Base-by-base conservation (phyloP, 2,329 filamentous ascomycete genomes). In the Curvularia eragrostidis region DNA sequence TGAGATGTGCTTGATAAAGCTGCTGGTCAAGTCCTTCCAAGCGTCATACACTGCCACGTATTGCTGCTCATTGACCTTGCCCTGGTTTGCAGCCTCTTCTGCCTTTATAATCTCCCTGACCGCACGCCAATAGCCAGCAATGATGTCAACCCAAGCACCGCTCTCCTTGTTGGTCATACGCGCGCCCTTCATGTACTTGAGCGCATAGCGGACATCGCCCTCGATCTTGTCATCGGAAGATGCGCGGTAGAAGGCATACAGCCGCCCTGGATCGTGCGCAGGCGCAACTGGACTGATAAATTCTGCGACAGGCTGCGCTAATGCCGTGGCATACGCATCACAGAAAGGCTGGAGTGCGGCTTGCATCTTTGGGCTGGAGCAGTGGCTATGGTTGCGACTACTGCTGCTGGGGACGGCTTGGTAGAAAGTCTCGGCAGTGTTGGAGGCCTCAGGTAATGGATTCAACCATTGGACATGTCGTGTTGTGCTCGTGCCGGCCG, bases 121-220 rank as follows among this genome's bases (percentile, higher is more conserved):
- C 23, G 91, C 91, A 68, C 90, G 92, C 92, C 93, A 97, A 73
- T 93, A 97, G 19, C 86, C 83, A 34, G 84, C 81, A 72, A 93
- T 96, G 28, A 98, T 87, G 38, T 97, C 93, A 0, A 89, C 82
- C 95, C 95, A 99, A n/a, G 88, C 89, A 56, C 84, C 85, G 23
- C 86, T 81, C 78, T 97, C 91, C 39, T 88, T 84, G 39, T 86
- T 83, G n/a, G 83, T 79, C 23, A 92, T 75, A 51, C 81, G 83
- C 28, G 80, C 77, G 28, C 82, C 80, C 54, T 83, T 83, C 66
- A 83, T 87, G 64, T 89, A 87, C 58, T 94, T 85, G 56, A 95
- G 83, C 44, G 80, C 77, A 70, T 90, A 88, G 55, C 88, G 87
- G 52, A 97, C 82, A 68, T 95, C 90, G 34, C 83, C 82, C 62